Evolutionary conservation across 495 filamentous ascomycete genomes (phyloP), one percentile per base, ranked within the genome.

Genomic region (Patellaria atrata): DNA sequence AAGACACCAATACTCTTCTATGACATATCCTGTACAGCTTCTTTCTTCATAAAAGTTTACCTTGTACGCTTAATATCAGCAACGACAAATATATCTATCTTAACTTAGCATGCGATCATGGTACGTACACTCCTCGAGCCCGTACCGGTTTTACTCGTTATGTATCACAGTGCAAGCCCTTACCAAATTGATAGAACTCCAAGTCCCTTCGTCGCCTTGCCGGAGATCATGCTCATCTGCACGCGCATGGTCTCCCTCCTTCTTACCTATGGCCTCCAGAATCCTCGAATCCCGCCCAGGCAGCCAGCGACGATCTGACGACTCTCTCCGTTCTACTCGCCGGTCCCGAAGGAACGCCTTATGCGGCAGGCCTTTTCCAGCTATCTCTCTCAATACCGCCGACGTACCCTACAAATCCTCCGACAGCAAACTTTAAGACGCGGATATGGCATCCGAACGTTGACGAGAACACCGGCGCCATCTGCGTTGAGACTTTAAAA

Each of bases 401-500:
- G 2, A 70, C 67, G 29, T 82, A 80, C 42, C 77, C 77, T 4
- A 59, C 61, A 16, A 67, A 61, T 13, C 75, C 77, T 20, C 77
- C 77, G 5, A 80, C 71, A 35, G 77, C 76, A 4, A 62, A 60
- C 13, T 82, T 82, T 47, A 65, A 62, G 30, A 81, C 77, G 6
- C 63, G 66, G 21, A 76, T 82, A 17, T 82, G 74, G 65, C 77
- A 82, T 41, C 77, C 77, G 0, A 82, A 82, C 44, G 70, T 82
- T 35, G 77, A 81, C 40, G 71, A 75, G 42, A 57, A 56, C 16
- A 70, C 68, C 2, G 77, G 77, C 0, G 67, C 66, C 12, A 71
- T 82, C 6, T 82, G 77, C 39, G 74, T 82, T 22, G 77, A 80
- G 51, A 81, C 77, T 4, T 50, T 82, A 12, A 82, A 81, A 52